Evolutionary conservation across 1,284 basidiomycete species (phyloP), one percentile per base, ranked within the genome.

Genomic region (Microbotryomycetes sp.): DNA sequence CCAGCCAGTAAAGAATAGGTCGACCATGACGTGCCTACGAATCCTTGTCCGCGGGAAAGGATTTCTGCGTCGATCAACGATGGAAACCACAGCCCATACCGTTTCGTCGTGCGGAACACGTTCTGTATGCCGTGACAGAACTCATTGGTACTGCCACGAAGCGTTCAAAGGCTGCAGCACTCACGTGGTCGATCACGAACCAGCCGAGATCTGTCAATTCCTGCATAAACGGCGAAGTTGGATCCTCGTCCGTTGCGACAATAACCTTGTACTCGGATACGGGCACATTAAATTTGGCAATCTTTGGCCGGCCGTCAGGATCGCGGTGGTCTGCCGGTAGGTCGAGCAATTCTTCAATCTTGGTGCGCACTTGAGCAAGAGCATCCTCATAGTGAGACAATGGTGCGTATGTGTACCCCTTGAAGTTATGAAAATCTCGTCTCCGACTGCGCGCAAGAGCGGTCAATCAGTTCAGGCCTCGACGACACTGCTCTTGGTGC

Each of bases 11-110:
- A 29, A 18, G 50, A 52, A 29, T 52, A 52, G n/a, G 50, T 52
- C 15, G 50, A 52, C 23, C n/a, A 27, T n/a, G 50, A n/a, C n/a
- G 50, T 52, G 50, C 50, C 50, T 7, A 52, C 50, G 28, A 52
- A 52, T n/a, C 50, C 29, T n/a, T 52, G 50, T 4, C 50, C 50
- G n/a, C 50, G 50, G 28, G 50, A 24, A 6, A 52, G 4, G 24
- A 52, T 24, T 26, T 24, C 50, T n/a, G n/a, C 24, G 28, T 52
- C 50, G 50, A 52, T 24, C 50, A 52, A 27, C 35, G 35, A 41
- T 41, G 35, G 35, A 41, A 11, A 41, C 35, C 35, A 41, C 35
- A 18, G 35, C 35, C 35, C 35, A 18, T 41, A 41, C 35, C 18
- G 9, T 18, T 41, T 41, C 18, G 35, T 41, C 35, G 35, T 41